These are phyloP conservation scores for Periglandula ipomoeae DNA, from an alignment of 2,329 filamentous ascomycete genomes.

Conservation along the genomic window DNA sequence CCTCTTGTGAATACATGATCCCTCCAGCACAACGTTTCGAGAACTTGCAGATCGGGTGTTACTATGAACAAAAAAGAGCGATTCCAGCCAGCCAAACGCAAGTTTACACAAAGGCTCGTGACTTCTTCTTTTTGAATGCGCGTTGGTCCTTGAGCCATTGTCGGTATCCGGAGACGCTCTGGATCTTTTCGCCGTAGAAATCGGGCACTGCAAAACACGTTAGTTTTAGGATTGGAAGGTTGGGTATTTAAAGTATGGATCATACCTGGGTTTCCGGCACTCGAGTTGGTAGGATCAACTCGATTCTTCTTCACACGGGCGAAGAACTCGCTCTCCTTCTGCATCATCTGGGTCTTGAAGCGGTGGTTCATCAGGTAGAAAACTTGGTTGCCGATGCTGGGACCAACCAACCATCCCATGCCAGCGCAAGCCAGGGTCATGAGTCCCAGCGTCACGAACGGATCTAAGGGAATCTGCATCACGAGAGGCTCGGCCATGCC, in stretches of 20 bases:
- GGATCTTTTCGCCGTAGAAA: constrained; percentile 98
- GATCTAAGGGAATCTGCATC: constrained; percentile 72
- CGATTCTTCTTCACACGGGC: constrained; percentile 83
- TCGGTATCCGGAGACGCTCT: constrained; percentile 81
- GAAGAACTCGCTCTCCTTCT: constrained; percentile 95
- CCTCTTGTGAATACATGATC: constrained; percentile 2
- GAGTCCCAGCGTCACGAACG: constrained; percentile 74
- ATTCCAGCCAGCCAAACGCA: background rate
- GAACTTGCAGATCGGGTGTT: background rate
- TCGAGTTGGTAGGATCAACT: constrained; percentile 83
- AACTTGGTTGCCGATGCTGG: constrained; percentile 67
- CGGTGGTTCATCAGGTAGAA: constrained; percentile 71
- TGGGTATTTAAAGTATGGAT: too few species aligned
- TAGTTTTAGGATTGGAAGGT: too few species aligned
- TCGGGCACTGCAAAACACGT: constrained; percentile 58
- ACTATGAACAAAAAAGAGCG: background rate
- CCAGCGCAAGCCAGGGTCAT: constrained; percentile 68
- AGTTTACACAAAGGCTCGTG: constrained; percentile 50
- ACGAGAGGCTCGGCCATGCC: constrained; percentile 64
- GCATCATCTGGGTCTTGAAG: constrained; percentile 61
- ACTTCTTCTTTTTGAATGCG: constrained; percentile 94
- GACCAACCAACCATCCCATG: constrained; percentile 83
- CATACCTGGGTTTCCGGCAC: constrained; percentile 79
- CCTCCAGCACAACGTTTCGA: background rate
- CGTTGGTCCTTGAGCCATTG: constrained; percentile 97